Evolutionary conservation across 148 eudicot genomes (phyloP).

Genomic region (Selenicereus undatus): DNA sequence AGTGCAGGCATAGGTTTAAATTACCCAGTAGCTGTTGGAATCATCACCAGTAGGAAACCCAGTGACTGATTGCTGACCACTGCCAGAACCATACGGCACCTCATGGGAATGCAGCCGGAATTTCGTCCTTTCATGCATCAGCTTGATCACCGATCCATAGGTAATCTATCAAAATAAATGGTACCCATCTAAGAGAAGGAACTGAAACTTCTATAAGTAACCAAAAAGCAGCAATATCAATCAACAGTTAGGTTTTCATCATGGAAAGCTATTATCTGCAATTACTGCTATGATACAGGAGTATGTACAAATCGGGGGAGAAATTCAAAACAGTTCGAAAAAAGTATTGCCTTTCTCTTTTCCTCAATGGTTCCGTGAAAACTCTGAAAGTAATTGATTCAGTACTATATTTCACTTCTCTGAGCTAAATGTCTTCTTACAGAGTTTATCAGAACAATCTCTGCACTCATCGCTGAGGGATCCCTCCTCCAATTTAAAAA

Average conservation of each 20-base stretch:
- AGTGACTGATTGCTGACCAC: conserved; percentile 98
- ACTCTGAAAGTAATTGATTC: too few species aligned
- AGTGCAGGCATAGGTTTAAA: neutral
- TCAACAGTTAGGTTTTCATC: neutral
- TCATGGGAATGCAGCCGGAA: conserved; percentile 86
- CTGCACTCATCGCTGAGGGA: too few species aligned
- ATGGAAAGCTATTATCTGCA: neutral
- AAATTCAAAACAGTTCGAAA: too few species aligned
- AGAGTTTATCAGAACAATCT: too few species aligned
- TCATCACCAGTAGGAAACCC: conserved; percentile 90
- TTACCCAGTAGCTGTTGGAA: conserved; percentile 95
- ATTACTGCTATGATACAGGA: neutral
- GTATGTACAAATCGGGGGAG: too few species aligned
- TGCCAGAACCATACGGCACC: conserved; percentile 96
- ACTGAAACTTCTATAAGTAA: neutral
- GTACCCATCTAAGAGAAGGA: neutral
- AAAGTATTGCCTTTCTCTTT: too few species aligned
- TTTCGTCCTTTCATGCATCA: conserved; percentile 87
- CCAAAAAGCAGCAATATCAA: neutral
- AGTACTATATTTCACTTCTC: too few species aligned
- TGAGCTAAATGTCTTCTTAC: too few species aligned
- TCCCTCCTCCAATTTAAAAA: too few species aligned
- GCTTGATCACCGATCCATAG: conserved; percentile 78
- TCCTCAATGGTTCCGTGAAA: too few species aligned
- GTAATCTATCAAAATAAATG: conserved; percentile 53